Conservation (phyloP, 345 rosid genomes). For the Nasturtium officinale region DNA sequence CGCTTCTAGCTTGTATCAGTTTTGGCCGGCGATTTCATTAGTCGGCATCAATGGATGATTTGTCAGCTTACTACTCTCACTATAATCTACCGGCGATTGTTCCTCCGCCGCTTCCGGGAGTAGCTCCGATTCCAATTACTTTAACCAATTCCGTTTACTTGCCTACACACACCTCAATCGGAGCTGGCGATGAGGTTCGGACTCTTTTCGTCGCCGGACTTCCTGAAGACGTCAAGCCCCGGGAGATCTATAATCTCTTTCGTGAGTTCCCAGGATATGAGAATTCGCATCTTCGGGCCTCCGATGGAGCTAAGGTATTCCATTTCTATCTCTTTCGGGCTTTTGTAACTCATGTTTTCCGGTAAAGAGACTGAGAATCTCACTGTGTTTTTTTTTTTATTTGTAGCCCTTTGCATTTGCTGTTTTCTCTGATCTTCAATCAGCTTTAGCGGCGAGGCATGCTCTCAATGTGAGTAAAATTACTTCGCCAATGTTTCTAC, state of each 20-base stretch:
- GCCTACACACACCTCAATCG: conserved; percentile 38
- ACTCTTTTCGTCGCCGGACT: conserved; percentile 90
- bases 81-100: conserved; percentile 39
- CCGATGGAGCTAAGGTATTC: conserved; percentile 46
- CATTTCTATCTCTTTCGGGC: not conserved
- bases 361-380: conserved; percentile 1
- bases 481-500: not conserved
- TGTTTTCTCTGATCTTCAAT: conserved; percentile 68
- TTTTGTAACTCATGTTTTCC: not conserved
- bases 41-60: conserved; percentile 54
- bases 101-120: conserved; percentile 39
- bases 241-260: conserved; percentile 88
- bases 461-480: conserved; percentile 69
- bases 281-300: conserved; percentile 75
- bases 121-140: conserved; percentile 36
- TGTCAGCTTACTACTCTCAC: conserved; percentile 59
- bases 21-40: conserved; percentile 5
- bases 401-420: conserved; percentile 86
- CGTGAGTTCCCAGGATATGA: conserved; percentile 88
- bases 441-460: conserved; percentile 76
- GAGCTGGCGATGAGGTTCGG: conserved; percentile 59
- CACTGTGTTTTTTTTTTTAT: not conserved
- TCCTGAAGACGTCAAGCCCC: conserved; percentile 84
- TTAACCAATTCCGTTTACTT: conserved; percentile 48
- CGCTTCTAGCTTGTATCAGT: not conserved